Percentiles rank a stretch among this genome's conserved stretches.
Conservation (phyloP, 495 filamentous ascomycete genomes). For the Tuber brumale region DNA sequence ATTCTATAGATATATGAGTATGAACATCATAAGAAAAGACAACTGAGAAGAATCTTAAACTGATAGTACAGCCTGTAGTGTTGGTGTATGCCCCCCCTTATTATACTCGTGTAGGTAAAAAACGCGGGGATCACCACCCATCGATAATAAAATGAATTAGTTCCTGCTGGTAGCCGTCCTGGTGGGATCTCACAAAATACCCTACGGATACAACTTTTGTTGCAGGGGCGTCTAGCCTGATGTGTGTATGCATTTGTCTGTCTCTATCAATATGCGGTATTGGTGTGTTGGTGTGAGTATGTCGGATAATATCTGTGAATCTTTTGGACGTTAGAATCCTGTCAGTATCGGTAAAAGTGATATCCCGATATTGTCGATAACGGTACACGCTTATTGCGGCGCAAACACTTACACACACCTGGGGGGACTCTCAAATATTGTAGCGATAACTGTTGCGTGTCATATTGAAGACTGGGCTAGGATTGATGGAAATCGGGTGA, state of each 20-base stretch:
- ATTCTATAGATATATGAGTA: not conserved
- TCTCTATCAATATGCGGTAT: not conserved
- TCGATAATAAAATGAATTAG: not conserved
- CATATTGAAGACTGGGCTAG: not conserved
- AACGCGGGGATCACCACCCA: not conserved
- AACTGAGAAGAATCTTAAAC: not conserved
- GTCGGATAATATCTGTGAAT: not conserved
- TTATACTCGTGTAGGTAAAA: not conserved
- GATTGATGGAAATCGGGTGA: not conserved
- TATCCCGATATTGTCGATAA: not conserved
- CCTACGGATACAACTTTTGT: not conserved
- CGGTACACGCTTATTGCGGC: not conserved
- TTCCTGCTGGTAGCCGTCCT: not conserved
- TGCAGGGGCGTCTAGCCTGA: not conserved
- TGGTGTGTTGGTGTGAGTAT: not conserved
- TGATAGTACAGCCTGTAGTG: not conserved
- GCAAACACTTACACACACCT: not conserved
- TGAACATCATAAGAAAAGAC: not conserved
- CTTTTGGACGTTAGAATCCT: not conserved
- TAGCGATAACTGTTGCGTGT: not conserved
- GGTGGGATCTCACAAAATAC: not conserved
- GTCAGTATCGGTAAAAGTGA: not conserved
- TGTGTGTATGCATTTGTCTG: not conserved
- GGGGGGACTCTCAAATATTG: not conserved
- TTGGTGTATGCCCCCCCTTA: not conserved